These are phyloP conservation scores for Apiospora rasikravindrae DNA, from an alignment of 2,329 filamentous ascomycete species.

Conservation along the genomic window DNA sequence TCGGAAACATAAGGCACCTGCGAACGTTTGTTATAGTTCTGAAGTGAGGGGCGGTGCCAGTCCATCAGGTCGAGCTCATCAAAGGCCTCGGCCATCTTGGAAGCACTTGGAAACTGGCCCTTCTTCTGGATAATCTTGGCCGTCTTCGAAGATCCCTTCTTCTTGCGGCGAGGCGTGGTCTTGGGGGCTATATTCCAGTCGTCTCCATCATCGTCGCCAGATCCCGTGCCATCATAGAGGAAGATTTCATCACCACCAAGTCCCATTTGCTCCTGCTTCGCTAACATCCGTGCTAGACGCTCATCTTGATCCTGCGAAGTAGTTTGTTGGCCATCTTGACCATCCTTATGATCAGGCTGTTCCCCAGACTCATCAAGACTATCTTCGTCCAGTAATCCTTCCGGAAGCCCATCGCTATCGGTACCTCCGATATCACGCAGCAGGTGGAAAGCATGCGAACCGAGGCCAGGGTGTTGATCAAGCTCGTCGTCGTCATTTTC, in stretches of 20 bases:
- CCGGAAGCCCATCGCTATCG: conserved; percentile 44
- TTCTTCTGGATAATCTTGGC: conserved; percentile 34
- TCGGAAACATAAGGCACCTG: conserved; percentile 63
- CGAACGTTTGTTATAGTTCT: conserved; percentile 57
- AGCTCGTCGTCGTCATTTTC: conserved; percentile 32
- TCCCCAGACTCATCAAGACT: conserved; percentile 40
- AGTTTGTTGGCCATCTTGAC: conserved; percentile 40
- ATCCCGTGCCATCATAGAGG: conserved; percentile 56
- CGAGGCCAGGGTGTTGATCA: conserved; percentile 28
- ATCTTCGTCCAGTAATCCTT: conserved; percentile 37
- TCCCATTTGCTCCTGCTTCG: conserved; percentile 68
- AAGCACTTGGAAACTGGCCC: conserved; percentile 46
- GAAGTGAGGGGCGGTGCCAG: conserved; percentile 72
- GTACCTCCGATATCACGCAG: conserved; percentile 50
- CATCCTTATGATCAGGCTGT: conserved; percentile 45
- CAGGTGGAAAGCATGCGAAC: conserved; percentile 34
- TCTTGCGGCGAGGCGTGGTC: conserved; percentile 34
- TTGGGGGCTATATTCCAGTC: conserved; percentile 34
- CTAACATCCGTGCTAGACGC: conserved; percentile 63
- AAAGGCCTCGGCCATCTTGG: conserved; percentile 53
- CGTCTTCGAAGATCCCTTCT: conserved; percentile 33
- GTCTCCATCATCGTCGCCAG: conserved; percentile 39
- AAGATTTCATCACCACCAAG: conserved; percentile 63
- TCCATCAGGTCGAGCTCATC: conserved; percentile 87
- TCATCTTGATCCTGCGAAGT: conserved; percentile 58